Evolutionary conservation across 495 filamentous ascomycete species (phyloP).

Genomic region (Chlorociboria aeruginascens): DNA sequence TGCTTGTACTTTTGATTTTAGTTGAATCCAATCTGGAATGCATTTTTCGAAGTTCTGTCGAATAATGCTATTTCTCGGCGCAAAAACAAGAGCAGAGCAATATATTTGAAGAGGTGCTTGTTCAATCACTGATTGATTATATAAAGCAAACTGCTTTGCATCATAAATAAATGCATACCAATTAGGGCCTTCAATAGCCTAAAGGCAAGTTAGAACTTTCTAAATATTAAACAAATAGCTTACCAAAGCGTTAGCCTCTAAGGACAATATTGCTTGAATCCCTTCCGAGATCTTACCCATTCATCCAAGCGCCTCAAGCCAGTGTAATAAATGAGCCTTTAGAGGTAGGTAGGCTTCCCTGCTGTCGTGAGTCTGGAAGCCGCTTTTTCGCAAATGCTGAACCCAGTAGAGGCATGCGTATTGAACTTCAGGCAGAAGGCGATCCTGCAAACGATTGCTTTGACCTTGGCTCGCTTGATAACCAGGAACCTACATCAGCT

Average conservation of each 20-base stretch:
- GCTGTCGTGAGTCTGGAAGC: not conserved
- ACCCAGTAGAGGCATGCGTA: slow-evolving; percentile 6
- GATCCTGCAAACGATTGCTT: not conserved
- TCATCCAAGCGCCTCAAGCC: slow-evolving; percentile 2
- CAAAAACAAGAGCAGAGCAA: slow-evolving; percentile 6
- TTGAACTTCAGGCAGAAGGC: slow-evolving; percentile 18
- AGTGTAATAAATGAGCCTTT: not conserved
- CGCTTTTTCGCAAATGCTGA: slow-evolving; percentile 2
- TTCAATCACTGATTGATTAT: slow-evolving; percentile 12
- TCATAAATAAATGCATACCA: slow-evolving; percentile 1
- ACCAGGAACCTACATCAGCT: slow-evolving; percentile 22
- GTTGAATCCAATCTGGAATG: not conserved
- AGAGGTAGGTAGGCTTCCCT: not conserved
- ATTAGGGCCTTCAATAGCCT: not conserved
- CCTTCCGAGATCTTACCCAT: slow-evolving; percentile 1
- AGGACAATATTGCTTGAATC: slow-evolving; percentile 3
- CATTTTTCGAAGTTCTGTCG: not conserved
- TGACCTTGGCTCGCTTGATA: slow-evolving; percentile 15
- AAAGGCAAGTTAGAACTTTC: not conserved
- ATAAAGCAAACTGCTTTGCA: slow-evolving; percentile 2
- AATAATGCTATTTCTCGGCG: not conserved
- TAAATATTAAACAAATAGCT: not conserved
- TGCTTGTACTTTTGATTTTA: not conserved
- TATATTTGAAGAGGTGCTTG: slow-evolving; percentile 20
- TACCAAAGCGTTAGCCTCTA: slow-evolving; percentile 1